Conservation (phyloP, 2,329 filamentous ascomycete species). For the Cladophialophora chaetospira region DNA sequence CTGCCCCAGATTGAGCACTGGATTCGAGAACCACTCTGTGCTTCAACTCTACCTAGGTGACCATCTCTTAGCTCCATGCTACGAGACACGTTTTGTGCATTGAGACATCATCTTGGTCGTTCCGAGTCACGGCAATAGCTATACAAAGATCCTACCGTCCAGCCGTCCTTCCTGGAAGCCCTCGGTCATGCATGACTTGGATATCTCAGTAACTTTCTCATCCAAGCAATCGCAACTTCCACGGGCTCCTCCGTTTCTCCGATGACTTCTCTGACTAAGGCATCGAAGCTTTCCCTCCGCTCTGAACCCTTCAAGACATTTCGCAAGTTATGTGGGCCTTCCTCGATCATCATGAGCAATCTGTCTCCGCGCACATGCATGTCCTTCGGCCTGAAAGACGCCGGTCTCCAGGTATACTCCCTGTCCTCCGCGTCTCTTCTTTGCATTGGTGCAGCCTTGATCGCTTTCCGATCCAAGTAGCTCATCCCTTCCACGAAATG, state of each 20-base stretch:
- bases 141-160: background rate
- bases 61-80: too few relatives aligned
- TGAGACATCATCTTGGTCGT: too few relatives aligned
- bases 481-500: slow-evolving; percentile 72
- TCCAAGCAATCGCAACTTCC: slow-evolving; percentile 26
- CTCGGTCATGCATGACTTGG: slow-evolving; percentile 7
- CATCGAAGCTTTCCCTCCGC: slow-evolving; percentile 14
- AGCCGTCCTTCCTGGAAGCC: slow-evolving; percentile 5
- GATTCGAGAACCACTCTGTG: too few relatives aligned
- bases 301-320: slow-evolving; percentile 19
- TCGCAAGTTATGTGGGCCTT: slow-evolving; percentile 29
- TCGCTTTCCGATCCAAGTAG: slow-evolving; percentile 42
- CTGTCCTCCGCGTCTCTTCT: slow-evolving; percentile 13
- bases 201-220: slow-evolving; percentile 27
- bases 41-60: too few relatives aligned
- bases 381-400: slow-evolving; percentile 14
- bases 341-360: slow-evolving; percentile 29
- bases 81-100: too few relatives aligned
- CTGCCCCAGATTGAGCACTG: too few relatives aligned
- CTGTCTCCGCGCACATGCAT: slow-evolving; percentile 31
- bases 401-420: slow-evolving; percentile 6
- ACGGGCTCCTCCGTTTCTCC: slow-evolving; percentile 20
- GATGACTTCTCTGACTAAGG: slow-evolving; percentile 18
- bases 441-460: slow-evolving; percentile 19
- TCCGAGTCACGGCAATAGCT: background rate